Evolutionary conservation across 2,329 filamentous ascomycete genomes (phyloP), one percentile per base, ranked within the genome.

Genomic region (Dendryphion nanum): DNA sequence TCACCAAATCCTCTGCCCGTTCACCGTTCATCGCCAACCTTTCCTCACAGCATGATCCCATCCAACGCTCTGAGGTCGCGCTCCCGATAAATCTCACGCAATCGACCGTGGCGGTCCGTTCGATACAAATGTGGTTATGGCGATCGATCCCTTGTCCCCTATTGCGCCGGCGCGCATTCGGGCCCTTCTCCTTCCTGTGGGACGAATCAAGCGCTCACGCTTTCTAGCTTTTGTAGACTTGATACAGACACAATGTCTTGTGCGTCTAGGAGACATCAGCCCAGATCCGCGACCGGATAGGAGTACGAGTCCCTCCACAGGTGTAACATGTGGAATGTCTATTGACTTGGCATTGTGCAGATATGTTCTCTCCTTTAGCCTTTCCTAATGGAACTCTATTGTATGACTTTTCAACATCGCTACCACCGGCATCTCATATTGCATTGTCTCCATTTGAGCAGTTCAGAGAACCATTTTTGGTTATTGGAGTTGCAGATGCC

Each of bases 301-400:
- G 75, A 95, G 89, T 91, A 83, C 65, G 79, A 49, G 26, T 43
- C 50, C 54, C n/a, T n/a, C n/a, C n/a, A n/a, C n/a, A n/a, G n/a
- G n/a, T n/a, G n/a, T n/a, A n/a, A n/a, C n/a, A n/a, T n/a, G n/a
- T n/a, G n/a, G n/a, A n/a, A n/a, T n/a, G n/a, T n/a, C n/a, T n/a
- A n/a, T n/a, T n/a, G n/a, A n/a, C n/a, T n/a, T n/a, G n/a, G n/a
- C 44, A 37, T n/a, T 26, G 10, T 26, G 10, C 64, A 95, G 89
- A 89, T 67, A 90, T 93, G 83, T 96, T 97, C 69, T 95, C 89
- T 41, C 91, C 91, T 28, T 73, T 93, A 56, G 87, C 86, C 12
- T 95, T 93, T 65, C 89, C 89, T 8, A 79, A 83, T 51, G 91
- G 91, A 44, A 82, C 83, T 57, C 85, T 97, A 44, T 77, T 96